These are phyloP conservation scores for Ottelia alismoides DNA, from an alignment of 106 monocot genomes.

Conservation along the genomic window DNA sequence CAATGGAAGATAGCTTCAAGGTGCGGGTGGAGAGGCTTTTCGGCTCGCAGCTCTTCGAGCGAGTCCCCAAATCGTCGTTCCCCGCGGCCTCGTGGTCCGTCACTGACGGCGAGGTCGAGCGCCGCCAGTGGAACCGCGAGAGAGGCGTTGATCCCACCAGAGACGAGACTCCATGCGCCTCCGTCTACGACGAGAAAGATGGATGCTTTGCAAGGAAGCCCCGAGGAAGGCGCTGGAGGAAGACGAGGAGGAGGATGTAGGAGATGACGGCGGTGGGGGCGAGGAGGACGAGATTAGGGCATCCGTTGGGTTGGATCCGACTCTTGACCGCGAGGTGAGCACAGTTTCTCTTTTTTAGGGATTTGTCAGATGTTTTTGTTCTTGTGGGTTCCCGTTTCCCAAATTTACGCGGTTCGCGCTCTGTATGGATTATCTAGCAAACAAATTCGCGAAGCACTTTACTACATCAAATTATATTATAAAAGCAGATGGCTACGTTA, in stretches of 20 bases:
- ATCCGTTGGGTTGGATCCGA: constrained; percentile 33
- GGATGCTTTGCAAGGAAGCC: constrained; percentile 30
- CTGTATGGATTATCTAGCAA: too few species aligned
- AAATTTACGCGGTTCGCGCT: too few species aligned
- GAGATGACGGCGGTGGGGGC: constrained; percentile 3
- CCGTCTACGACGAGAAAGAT: constrained; percentile 35
- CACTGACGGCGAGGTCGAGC: constrained; percentile 75
- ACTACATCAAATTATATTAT: too few species aligned
- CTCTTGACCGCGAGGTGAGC: constrained; percentile 35
- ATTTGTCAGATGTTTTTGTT: too few species aligned
- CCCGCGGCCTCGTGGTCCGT: constrained; percentile 82
- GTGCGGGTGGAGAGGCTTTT: constrained; percentile 78
- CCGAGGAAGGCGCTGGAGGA: constrained; percentile 7
- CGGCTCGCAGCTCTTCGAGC: constrained; percentile 63
- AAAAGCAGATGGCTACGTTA: too few species aligned
- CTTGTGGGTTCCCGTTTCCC: too few species aligned
- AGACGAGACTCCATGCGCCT: constrained; percentile 49
- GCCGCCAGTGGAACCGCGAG: constrained; percentile 58
- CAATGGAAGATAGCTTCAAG: constrained; percentile 78
- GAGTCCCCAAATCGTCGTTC: constrained; percentile 67
- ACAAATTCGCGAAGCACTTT: too few species aligned
- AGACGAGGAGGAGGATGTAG: constrained; percentile 15
- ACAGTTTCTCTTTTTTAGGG: background rate
- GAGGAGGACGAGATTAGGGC: constrained; percentile 43
- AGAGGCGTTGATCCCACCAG: constrained; percentile 26